phyloP scores from a whole-genome alignment of 1,139 yeast species.

The Diutina sp. region DNA sequence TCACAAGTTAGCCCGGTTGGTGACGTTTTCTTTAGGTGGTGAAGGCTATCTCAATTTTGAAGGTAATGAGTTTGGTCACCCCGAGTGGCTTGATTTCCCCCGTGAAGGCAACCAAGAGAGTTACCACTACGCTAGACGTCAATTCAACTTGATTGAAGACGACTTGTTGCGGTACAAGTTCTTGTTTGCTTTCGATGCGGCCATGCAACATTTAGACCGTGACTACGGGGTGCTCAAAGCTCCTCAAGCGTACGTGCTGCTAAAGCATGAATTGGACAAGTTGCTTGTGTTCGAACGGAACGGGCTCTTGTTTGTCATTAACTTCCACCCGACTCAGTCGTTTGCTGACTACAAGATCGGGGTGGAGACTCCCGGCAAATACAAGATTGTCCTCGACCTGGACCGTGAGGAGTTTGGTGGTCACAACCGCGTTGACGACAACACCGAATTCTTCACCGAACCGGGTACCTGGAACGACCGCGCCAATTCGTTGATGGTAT shows the following conservation, averaged over 20 bases:
- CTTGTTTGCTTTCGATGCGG: slow-evolving; percentile 67
- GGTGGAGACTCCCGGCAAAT: slow-evolving; percentile 66
- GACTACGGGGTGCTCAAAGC: slow-evolving; percentile 61
- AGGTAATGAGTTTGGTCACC: slow-evolving; percentile 98
- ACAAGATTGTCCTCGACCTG: slow-evolving; percentile 61
- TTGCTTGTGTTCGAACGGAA: slow-evolving; percentile 82
- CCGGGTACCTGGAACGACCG: slow-evolving; percentile 75
- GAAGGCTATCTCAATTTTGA: slow-evolving; percentile 93
- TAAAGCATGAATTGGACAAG: slow-evolving; percentile 82
- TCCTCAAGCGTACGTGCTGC: slow-evolving; percentile 75
- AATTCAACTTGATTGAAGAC: slow-evolving; percentile 78
- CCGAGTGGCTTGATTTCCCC: slow-evolving; percentile 98
- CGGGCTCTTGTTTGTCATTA: slow-evolving; percentile 73
- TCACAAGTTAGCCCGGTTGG: slow-evolving; percentile 78
- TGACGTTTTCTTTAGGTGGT: slow-evolving; percentile 86
- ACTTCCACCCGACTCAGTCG: slow-evolving; percentile 78
- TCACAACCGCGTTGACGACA: slow-evolving; percentile 51
- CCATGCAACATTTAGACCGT: slow-evolving; percentile 68
- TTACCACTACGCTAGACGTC: slow-evolving; percentile 90
- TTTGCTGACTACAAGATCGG: slow-evolving; percentile 84
- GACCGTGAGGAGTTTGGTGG: slow-evolving; percentile 70
- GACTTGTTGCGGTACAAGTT: slow-evolving; percentile 66
- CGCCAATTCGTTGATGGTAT: slow-evolving; percentile 63
- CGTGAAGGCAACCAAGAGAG: slow-evolving; percentile 79
- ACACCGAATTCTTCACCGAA: slow-evolving; percentile 48